phyloP scores from a whole-genome alignment of 345 rosid genomes.

The Cardamine resedifolia region DNA sequence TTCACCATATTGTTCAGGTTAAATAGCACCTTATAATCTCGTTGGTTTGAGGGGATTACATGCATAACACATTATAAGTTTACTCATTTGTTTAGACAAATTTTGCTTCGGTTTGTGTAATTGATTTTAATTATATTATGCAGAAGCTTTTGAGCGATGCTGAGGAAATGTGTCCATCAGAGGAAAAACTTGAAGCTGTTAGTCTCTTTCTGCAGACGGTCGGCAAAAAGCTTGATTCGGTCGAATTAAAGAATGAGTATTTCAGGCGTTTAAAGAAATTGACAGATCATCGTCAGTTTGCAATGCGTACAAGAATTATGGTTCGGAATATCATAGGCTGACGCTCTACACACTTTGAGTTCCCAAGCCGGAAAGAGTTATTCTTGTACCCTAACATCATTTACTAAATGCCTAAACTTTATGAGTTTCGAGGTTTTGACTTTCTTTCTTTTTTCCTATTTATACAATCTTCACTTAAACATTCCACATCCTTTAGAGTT shows the following conservation, averaged over 20 bases:
- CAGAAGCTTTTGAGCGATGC: slow-evolving; percentile 68
- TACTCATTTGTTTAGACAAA: background rate
- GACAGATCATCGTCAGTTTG: slow-evolving; percentile 47
- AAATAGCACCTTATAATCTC: background rate
- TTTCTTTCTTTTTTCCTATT: background rate
- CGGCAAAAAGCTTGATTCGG: slow-evolving; percentile 62
- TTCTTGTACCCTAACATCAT: background rate
- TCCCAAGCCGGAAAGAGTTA: background rate
- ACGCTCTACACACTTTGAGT: no score
- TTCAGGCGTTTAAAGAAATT: slow-evolving; percentile 51
- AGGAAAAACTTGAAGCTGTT: slow-evolving; percentile 72
- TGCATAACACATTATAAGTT: background rate
- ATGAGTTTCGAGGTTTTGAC: background rate
- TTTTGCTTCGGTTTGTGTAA: background rate
- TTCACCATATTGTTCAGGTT: slow-evolving; percentile 66
- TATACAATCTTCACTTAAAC: background rate
- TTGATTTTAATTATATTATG: background rate
- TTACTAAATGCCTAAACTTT: background rate
- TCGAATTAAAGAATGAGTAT: slow-evolving; percentile 48
- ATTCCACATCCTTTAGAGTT: background rate
- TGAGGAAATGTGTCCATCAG: slow-evolving; percentile 53
- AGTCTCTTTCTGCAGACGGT: slow-evolving; percentile 59
- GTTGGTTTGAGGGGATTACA: background rate
- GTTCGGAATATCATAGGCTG: slow-evolving; percentile 51
- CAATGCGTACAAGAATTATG: slow-evolving; percentile 52